Conservation (phyloP, 2,329 filamentous ascomycete genomes). For the Cladophialophora psammophila region DNA sequence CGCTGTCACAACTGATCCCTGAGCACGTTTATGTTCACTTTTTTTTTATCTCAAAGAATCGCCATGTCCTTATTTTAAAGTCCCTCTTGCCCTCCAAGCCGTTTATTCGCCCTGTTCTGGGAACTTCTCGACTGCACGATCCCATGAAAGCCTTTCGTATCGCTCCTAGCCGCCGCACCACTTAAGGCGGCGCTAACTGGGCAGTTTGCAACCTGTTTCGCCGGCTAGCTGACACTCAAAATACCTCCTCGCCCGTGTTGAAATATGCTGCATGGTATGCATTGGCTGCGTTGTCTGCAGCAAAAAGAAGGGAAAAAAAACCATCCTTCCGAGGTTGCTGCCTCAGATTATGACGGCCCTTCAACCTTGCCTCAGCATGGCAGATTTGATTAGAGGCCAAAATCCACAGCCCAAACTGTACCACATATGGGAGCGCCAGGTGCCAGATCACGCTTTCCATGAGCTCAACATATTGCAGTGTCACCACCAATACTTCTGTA, state of each 20-base stretch:
- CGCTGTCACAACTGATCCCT: too few species aligned
- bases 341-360: neutral
- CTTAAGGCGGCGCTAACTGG: neutral
- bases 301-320: too few species aligned
- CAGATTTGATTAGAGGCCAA: neutral
- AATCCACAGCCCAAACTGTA: neutral
- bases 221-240: neutral
- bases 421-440: neutral
- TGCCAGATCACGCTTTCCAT: neutral
- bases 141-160: neutral
- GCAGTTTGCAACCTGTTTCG: slow-evolving; percentile 1
- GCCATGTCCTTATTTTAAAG: neutral
- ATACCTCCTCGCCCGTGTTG: neutral
- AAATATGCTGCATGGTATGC: neutral
- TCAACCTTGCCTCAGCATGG: neutral
- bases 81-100: neutral
- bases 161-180: neutral
- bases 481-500: too few species aligned
- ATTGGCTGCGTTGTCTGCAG: neutral
- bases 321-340: too few species aligned
- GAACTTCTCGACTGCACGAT: neutral
- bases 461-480: too few species aligned
- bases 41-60: too few species aligned
- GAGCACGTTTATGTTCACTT: too few species aligned
- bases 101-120: neutral